These are phyloP conservation scores for Marchantia paleacea DNA, from an alignment of 225 moss, liverwort and hornwort species.

Conservation along the genomic window DNA sequence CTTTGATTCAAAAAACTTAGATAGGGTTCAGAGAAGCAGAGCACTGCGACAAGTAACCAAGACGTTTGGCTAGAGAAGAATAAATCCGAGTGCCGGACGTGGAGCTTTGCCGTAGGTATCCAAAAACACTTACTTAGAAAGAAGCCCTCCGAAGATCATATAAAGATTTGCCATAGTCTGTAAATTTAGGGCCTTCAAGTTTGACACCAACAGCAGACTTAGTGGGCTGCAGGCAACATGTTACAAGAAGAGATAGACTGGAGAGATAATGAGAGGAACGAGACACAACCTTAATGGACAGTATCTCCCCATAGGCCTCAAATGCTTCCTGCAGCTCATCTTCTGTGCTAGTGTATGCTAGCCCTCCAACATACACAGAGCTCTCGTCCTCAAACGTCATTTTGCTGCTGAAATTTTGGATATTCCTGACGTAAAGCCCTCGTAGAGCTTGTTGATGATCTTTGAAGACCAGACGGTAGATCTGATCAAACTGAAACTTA, in stretches of 20 bases:
- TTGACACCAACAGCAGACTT: conserved; percentile 20
- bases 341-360: conserved; percentile 51
- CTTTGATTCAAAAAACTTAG: conserved; percentile 22
- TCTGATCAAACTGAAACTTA: not conserved
- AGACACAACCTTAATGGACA: conserved; percentile 48
- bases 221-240: conserved; percentile 6
- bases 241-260: conserved; percentile 1
- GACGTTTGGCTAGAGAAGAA: not conserved
- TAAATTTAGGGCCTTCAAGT: conserved; percentile 26
- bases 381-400: conserved; percentile 53
- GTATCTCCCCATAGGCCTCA: conserved; percentile 49
- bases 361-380: conserved; percentile 57
- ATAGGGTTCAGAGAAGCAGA: conserved; percentile 14
- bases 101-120: not conserved
- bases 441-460: not conserved
- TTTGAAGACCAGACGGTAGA: not conserved
- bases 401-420: not conserved
- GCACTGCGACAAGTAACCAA: not conserved
- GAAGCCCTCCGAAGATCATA: not conserved
- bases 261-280: conserved; percentile 12
- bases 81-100: not conserved
- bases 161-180: conserved; percentile 13
- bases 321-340: conserved; percentile 50
- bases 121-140: conserved; percentile 7
- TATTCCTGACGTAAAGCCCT: not conserved